Evolutionary conservation across 108 stramenopile genomes (phyloP).

Genomic region (Craspedostauros australis): DNA sequence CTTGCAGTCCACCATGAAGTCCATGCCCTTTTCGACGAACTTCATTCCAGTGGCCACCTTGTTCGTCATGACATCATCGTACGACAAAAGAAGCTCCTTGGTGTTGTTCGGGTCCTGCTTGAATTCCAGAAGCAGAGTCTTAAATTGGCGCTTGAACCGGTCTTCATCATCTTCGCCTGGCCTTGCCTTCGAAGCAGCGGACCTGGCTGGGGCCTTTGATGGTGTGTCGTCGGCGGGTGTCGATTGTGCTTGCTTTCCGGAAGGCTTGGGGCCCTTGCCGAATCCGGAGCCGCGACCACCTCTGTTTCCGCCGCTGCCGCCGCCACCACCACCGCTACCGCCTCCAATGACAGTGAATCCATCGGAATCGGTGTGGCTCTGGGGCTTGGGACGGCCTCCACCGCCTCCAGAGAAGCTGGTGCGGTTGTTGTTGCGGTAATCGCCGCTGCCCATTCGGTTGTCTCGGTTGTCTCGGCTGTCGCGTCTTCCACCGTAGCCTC

Average conservation of each 20-base stretch:
- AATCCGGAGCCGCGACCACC: conserved; percentile 2
- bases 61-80: conserved; percentile 57
- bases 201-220: too few relatives aligned
- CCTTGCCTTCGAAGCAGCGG: conserved; percentile 10
- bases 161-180: conserved; percentile 38
- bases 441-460: neutral
- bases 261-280: conserved; percentile 5
- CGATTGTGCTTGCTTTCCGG: conserved; percentile 16
- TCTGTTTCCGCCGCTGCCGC: conserved; percentile 1
- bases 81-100: conserved; percentile 55
- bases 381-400: conserved; percentile 15
- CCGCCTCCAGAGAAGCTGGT: conserved; percentile 15
- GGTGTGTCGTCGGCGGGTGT: conserved; percentile 23
- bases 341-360: conserved; percentile 51
- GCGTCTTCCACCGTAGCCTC: conserved; percentile 20
- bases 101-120: conserved; percentile 49
- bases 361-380: conserved; percentile 46
- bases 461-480: conserved; percentile 17
- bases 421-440: conserved; percentile 16
- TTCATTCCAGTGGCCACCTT: conserved; percentile 45
- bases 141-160: conserved; percentile 52
- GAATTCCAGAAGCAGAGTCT: conserved; percentile 59
- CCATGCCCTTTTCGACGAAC: conserved; percentile 46
- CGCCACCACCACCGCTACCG: conserved; percentile 8
- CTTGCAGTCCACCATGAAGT: conserved; percentile 65